Conservation (phyloP, 176 grass and related monocot species). For the Chloris gayana region DNA sequence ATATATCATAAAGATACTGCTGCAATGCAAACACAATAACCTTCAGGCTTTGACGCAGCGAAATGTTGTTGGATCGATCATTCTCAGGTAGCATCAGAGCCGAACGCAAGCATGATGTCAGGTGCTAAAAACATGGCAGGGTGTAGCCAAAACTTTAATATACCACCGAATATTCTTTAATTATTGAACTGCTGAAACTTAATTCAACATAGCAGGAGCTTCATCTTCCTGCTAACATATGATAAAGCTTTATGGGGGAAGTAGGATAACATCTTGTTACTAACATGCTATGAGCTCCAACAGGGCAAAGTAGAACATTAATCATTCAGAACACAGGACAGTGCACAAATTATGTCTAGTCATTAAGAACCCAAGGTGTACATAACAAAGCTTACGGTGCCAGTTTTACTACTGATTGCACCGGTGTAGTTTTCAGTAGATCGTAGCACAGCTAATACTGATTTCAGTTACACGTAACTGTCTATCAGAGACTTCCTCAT, state of each 20-base stretch:
- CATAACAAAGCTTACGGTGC: not conserved
- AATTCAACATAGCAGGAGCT: not conserved
- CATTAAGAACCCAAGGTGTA: slow-evolving; percentile 27
- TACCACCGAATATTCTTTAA: not conserved
- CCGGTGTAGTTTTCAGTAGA: slow-evolving; percentile 2
- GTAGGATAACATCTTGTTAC: not conserved
- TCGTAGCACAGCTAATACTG: slow-evolving; percentile 23
- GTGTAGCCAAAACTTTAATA: not conserved
- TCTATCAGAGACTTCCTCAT: slow-evolving; percentile 98
- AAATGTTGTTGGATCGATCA: not conserved
- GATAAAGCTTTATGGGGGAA: not conserved
- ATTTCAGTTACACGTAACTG: slow-evolving; percentile 64
- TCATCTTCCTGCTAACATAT: slow-evolving; percentile 5
- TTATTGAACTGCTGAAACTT: not conserved
- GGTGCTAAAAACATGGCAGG: not conserved
- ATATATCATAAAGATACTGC: not conserved
- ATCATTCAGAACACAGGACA: slow-evolving; percentile 20
- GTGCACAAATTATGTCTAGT: not conserved
- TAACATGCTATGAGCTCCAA: slow-evolving; percentile 2
- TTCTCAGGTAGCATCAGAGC: not conserved
- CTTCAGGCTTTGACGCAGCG: not conserved
- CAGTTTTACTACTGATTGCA: slow-evolving; percentile 14
- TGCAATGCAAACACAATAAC: not conserved
- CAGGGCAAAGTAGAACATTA: not conserved
- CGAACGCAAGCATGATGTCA: not conserved